Conservation (phyloP, 306 rosid genomes). For the Dryas octopetala region DNA sequence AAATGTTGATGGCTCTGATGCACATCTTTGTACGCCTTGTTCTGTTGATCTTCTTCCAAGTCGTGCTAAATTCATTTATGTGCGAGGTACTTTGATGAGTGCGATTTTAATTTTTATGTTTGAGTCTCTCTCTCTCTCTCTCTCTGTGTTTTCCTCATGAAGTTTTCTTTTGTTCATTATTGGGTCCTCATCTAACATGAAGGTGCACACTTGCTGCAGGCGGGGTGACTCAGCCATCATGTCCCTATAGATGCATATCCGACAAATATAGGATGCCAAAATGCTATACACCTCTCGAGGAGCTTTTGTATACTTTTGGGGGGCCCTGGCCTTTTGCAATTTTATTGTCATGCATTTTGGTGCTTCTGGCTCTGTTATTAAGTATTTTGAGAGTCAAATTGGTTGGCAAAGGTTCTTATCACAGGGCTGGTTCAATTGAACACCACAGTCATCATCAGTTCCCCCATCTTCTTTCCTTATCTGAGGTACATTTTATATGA, state of each 20-base stretch:
- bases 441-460: conserved; percentile 62
- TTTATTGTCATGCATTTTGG: conserved; percentile 66
- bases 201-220: conserved; percentile 48
- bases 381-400: conserved; percentile 73
- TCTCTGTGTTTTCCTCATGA: not conserved
- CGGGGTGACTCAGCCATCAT: conserved; percentile 62
- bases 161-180: not conserved
- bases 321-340: conserved; percentile 86
- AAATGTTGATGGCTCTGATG: conserved; percentile 80
- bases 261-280: conserved; percentile 95
- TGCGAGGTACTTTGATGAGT: conserved; percentile 60
- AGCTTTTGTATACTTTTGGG: conserved; percentile 87
- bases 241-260: conserved; percentile 87
- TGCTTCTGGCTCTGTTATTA: conserved; percentile 64
- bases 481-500: conserved; percentile 62
- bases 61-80: conserved; percentile 83
- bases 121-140: conserved; percentile 23
- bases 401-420: conserved; percentile 71
- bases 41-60: conserved; percentile 88
- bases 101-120: conserved; percentile 15
- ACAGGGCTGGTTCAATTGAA: conserved; percentile 65
- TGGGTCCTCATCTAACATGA: conserved; percentile 16
- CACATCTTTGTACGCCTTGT: conserved; percentile 79
- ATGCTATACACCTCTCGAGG: conserved; percentile 94
- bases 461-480: conserved; percentile 89